Evolutionary conservation across 208 protist species (phyloP), one percentile per base, ranked within the genome.

Genomic region (Phytomonas sp.): DNA sequence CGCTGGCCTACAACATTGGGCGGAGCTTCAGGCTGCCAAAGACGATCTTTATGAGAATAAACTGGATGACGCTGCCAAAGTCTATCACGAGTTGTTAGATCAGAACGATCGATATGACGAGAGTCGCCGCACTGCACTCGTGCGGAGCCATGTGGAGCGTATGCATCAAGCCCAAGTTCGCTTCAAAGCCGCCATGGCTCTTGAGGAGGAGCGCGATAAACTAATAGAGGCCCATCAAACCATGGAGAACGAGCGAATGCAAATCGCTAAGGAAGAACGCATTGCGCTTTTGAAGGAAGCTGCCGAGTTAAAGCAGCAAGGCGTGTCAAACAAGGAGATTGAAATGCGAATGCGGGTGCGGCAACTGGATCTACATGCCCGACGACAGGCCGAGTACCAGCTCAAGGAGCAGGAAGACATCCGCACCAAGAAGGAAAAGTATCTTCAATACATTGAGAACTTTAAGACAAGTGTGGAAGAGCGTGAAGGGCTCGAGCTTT

Each of bases 1-100:
- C 11, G 91, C 91, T 2, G 91, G 91, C 7, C 71, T 86, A 69
- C 83, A 93, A 71, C 91, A 95, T 77, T 95, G 91, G 88, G 77
- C 79, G 11, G 83, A 89, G 76, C 80, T 95, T 72, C 91, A 95
- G 79, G 77, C 75, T 29, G 88, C 80, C 11, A 95, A 95, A 74
- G 91, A 95, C 66, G 82, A 78, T 30, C 72, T 74, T 16, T 95
- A 95, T 75, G 75, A 81, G 26, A 62, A 77, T 64, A 95, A 95
- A 74, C 69, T 95, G 32, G 86, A 93, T 69, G 72, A 77, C 0
- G 87, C 91, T 14, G 84, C 88, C 8, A 76, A 83, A 59, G 77
- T 94, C 30, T 95, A 92, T 67, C 77, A 88, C 69, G 70, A 87
- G 75, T 82, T 95, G 37, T 67, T 94, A 10, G 82, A 84, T 49